These are phyloP conservation scores for Lactarius hatsudake DNA, from an alignment of 768 basidiomycete species.

Conservation along the genomic window DNA sequence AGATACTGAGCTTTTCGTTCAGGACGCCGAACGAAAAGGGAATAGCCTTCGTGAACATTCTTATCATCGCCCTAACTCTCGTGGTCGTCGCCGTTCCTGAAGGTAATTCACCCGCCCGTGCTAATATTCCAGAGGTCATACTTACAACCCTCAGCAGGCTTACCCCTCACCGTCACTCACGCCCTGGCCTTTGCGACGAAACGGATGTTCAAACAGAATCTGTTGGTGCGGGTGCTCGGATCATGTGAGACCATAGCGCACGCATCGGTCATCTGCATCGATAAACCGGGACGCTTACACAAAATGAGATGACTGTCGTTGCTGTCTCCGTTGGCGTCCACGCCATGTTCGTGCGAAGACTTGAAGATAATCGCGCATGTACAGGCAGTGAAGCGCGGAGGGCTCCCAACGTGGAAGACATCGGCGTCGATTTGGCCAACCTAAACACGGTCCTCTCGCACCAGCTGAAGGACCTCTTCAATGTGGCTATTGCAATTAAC, in stretches of 20 bases:
- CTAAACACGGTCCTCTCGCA: constrained; percentile 64
- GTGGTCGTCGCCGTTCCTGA: constrained; percentile 84
- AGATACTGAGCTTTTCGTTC: background rate
- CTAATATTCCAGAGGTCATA: constrained; percentile 15
- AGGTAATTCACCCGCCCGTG: constrained; percentile 40
- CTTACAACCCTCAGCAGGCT: constrained; percentile 45
- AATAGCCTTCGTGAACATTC: constrained; percentile 85
- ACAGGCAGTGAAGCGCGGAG: constrained; percentile 64
- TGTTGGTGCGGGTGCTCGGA: constrained; percentile 91
- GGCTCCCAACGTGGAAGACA: constrained; percentile 54
- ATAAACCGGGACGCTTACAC: constrained; percentile 97
- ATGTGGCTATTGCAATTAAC: constrained; percentile 85
- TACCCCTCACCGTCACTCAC: constrained; percentile 54
- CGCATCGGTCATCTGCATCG: constrained; percentile 91
- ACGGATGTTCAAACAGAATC: constrained; percentile 94
- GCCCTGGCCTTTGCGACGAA: constrained; percentile 96
- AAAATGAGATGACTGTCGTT: constrained; percentile 94
- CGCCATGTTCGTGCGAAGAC: constrained; percentile 84
- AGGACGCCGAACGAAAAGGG: constrained; percentile 80
- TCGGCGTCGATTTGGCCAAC: constrained; percentile 76
- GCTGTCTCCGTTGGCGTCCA: constrained; percentile 93
- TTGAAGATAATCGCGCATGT: constrained; percentile 67
- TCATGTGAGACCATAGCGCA: constrained; percentile 99
- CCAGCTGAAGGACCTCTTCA: constrained; percentile 64
- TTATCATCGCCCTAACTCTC: constrained; percentile 91